A percentile compares a stretch with the other conserved stretches of the same genome.
Conservation (phyloP, 371 early-diverging fungal species). For the Saksenaea vasiformis region DNA sequence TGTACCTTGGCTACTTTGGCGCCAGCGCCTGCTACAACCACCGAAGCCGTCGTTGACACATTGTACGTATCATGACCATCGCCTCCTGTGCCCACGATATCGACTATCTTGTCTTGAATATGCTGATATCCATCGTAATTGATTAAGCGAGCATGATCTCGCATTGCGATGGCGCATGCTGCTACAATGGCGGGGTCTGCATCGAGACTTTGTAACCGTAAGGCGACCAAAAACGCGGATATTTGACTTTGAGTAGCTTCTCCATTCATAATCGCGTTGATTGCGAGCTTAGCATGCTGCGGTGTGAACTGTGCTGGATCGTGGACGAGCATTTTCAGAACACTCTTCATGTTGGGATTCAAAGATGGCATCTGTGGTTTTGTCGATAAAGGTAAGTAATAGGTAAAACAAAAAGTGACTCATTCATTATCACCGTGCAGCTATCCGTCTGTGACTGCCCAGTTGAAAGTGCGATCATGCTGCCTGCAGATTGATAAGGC, state of each 20-base stretch:
- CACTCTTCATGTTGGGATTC: conserved; percentile 39
- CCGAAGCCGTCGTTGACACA: conserved; percentile 89
- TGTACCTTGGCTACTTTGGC: conserved; percentile 88
- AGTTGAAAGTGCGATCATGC: background rate
- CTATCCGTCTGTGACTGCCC: background rate
- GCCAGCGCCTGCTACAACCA: conserved; percentile 95
- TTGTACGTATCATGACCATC: conserved; percentile 97
- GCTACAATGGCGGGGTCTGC: conserved; percentile 80
- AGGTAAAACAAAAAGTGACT: conserved; percentile 1
- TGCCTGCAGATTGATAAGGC: too few relatives aligned
- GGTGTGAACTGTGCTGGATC: conserved; percentile 69
- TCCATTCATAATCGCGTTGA: conserved; percentile 78
- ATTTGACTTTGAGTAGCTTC: conserved; percentile 81
- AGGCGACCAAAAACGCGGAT: conserved; percentile 79
- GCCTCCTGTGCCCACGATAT: conserved; percentile 98
- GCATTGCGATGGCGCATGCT: conserved; percentile 71
- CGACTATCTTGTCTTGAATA: conserved; percentile 62
- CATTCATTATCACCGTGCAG: background rate
- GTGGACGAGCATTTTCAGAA: conserved; percentile 65
- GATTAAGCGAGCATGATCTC: conserved; percentile 58
- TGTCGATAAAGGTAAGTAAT: background rate
- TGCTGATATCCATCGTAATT: conserved; percentile 45
- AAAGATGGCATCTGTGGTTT: background rate
- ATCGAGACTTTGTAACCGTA: conserved; percentile 74
- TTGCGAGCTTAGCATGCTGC: conserved; percentile 62